Evolutionary conservation across 169 alveolate species (phyloP).

Genomic region (Cyclospora cayetanensis): DNA sequence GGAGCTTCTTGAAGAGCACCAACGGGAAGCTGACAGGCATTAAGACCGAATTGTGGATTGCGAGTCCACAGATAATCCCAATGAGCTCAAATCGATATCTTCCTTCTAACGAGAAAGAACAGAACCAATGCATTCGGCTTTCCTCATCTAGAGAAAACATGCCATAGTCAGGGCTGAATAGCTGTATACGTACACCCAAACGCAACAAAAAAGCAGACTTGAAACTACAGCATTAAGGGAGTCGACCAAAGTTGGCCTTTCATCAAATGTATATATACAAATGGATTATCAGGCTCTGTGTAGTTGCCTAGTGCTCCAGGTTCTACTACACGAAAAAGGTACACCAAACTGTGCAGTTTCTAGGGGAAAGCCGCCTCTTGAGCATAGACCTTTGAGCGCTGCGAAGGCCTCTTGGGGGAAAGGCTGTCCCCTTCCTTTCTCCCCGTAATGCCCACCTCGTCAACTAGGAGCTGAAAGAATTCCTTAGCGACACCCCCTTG

Average conservation of each 20-base stretch:
- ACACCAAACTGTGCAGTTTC: neutral
- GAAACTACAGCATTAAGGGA: too few relatives aligned
- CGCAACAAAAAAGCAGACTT: neutral
- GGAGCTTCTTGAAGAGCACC: slow-evolving; percentile 88
- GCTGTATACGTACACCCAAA: slow-evolving; percentile 39
- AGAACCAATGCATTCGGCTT: slow-evolving; percentile 89
- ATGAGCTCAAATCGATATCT: slow-evolving; percentile 85
- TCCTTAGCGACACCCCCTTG: slow-evolving; percentile 95
- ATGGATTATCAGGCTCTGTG: too few relatives aligned
- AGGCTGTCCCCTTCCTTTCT: too few relatives aligned
- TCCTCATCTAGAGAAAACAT: slow-evolving; percentile 88
- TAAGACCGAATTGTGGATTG: slow-evolving; percentile 88
- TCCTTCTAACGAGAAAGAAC: slow-evolving; percentile 82
- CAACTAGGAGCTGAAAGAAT: slow-evolving; percentile 88
- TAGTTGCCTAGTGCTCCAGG: too few relatives aligned
- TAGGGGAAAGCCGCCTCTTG: neutral
- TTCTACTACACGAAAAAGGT: too few relatives aligned
- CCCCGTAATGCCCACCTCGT: slow-evolving; percentile 72
- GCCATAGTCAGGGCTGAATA: slow-evolving; percentile 90
- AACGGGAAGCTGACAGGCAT: slow-evolving; percentile 90
- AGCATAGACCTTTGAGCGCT: too few relatives aligned
- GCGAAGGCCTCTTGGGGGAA: too few relatives aligned
- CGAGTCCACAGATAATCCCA: slow-evolving; percentile 91
- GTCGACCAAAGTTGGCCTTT: too few relatives aligned
- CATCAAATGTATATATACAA: too few relatives aligned